Percentiles rank a stretch among this genome's conserved stretches.
Conservation (phyloP, 1,139 yeast genomes). For the Hyphopichia fennica region DNA sequence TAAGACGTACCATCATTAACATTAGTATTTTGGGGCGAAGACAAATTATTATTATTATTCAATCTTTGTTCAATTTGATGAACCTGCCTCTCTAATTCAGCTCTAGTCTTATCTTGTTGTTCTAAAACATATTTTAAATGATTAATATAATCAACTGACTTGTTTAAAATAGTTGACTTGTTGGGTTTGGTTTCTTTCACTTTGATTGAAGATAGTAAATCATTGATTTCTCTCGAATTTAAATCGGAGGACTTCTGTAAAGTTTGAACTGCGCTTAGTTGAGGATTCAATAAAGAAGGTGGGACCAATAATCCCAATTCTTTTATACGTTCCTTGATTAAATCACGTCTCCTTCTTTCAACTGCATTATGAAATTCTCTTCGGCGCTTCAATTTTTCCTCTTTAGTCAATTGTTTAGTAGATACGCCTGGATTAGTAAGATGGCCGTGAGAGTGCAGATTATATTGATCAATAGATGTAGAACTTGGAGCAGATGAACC, state of each 20-base stretch:
- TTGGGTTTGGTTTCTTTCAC: conserved; percentile 72
- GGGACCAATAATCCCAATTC: conserved; percentile 73
- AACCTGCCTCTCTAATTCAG: conserved; percentile 18
- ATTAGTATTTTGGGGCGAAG: neutral
- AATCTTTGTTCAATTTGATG: conserved; percentile 9
- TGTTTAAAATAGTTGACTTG: conserved; percentile 65
- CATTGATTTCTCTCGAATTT: conserved; percentile 36
- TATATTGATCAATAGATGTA: neutral
- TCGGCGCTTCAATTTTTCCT: conserved; percentile 66
- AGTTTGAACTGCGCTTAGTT: conserved; percentile 47
- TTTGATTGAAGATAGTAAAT: conserved; percentile 37
- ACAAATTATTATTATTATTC: neutral
- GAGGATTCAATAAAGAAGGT: conserved; percentile 60
- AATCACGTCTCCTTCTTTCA: conserved; percentile 74
- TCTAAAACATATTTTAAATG: conserved; percentile 50
- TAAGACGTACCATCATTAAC: neutral
- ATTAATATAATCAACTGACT: conserved; percentile 66
- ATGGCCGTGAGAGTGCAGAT: neutral
- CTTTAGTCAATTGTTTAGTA: conserved; percentile 57
- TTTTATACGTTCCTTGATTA: conserved; percentile 73
- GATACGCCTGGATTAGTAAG: conserved; percentile 15
- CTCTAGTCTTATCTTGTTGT: conserved; percentile 31
- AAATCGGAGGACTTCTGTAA: conserved; percentile 37
- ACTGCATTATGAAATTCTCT: conserved; percentile 82
- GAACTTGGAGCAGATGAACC: conserved; percentile 5